Evolutionary conservation across 2,329 filamentous ascomycete species (phyloP).

Genomic region (Paecilomyces sp.): DNA sequence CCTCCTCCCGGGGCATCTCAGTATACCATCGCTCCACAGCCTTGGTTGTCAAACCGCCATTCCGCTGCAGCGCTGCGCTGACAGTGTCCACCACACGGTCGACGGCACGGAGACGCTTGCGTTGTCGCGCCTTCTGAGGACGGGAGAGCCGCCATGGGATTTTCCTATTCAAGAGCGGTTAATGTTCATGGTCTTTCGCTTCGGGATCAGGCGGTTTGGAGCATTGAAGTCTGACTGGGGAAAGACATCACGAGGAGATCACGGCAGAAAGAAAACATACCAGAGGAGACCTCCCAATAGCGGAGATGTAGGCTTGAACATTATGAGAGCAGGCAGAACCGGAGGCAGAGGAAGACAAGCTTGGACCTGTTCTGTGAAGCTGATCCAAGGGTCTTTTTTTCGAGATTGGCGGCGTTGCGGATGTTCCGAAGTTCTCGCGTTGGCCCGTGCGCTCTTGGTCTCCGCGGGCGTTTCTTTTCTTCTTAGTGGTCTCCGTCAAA

Average conservation of each 20-base stretch:
- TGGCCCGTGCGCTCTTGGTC: slow-evolving; percentile 6
- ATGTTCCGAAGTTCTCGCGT: slow-evolving; percentile 1
- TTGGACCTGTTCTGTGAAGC: slow-evolving; percentile 5
- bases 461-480: background rate
- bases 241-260: slow-evolving; percentile 1
- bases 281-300: slow-evolving; percentile 77
- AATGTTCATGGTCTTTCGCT: background rate
- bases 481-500: background rate
- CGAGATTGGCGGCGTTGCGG: background rate
- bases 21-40: slow-evolving; percentile 83
- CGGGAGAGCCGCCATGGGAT: slow-evolving; percentile 90
- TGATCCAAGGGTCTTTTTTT: slow-evolving; percentile 8
- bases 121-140: slow-evolving; percentile 83
- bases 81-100: slow-evolving; percentile 82
- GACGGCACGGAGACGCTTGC: slow-evolving; percentile 73
- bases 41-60: slow-evolving; percentile 63
- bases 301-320: slow-evolving; percentile 77
- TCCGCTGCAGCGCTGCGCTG: slow-evolving; percentile 67
- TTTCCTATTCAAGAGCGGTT: slow-evolving; percentile 59
- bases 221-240: background rate
- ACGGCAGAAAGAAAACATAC: slow-evolving; percentile 37
- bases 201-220: background rate
- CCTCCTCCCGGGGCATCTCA: slow-evolving; percentile 90
- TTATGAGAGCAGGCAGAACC: slow-evolving; percentile 35
- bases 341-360: slow-evolving; percentile 4